Conservation (phyloP, 345 rosid genomes). For the Rhodomyrtus tomentosa region DNA sequence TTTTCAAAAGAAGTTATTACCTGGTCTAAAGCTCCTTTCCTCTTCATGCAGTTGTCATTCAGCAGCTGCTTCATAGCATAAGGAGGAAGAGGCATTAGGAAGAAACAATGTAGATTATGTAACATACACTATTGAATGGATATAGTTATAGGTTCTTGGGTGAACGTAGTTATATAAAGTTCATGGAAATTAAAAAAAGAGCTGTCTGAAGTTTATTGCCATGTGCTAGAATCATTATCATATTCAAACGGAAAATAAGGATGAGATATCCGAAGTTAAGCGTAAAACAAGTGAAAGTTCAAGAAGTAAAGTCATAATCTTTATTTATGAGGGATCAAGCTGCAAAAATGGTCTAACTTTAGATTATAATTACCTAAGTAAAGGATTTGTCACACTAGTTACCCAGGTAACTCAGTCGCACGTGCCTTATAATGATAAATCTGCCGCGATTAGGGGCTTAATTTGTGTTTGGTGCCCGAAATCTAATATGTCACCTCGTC, state of each 20-base stretch:
- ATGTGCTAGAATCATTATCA: background rate
- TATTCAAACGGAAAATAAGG: background rate
- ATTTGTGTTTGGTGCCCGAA: background rate
- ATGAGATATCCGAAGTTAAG: background rate
- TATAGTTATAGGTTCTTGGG: background rate
- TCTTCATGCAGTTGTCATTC: slow-evolving; percentile 26
- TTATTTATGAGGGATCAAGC: too few species aligned
- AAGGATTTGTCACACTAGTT: background rate
- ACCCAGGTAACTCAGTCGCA: background rate
- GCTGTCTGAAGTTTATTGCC: background rate
- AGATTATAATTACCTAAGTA: background rate
- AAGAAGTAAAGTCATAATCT: too few species aligned
- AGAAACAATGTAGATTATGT: background rate
- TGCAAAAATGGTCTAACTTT: background rate
- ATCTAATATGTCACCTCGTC: background rate
- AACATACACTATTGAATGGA: background rate
- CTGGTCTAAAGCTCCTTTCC: slow-evolving; percentile 23
- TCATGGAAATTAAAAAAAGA: background rate
- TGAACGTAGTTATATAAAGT: background rate
- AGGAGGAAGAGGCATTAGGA: background rate
- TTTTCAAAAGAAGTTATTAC: background rate
- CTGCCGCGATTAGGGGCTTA: background rate
- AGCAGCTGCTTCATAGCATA: slow-evolving; percentile 4
- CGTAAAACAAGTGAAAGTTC: too few species aligned
- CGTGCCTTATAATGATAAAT: background rate